These are phyloP conservation scores for Saccharomycopsis malanga DNA, from an alignment of 805 yeast genomes.

Conservation along the genomic window DNA sequence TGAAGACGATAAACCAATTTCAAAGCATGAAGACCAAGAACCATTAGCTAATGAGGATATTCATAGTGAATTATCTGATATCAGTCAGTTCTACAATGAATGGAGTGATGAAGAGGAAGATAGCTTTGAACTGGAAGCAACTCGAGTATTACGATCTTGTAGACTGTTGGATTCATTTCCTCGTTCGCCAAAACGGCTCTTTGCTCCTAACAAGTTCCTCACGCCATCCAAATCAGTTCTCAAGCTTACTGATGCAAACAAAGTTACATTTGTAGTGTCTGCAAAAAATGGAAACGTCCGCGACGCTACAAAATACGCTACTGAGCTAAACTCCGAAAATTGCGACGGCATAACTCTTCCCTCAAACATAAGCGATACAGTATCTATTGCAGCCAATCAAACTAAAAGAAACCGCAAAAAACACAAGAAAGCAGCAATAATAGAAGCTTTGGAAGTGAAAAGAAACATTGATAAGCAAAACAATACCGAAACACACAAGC, in stretches of 20 bases:
- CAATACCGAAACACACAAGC: background rate
- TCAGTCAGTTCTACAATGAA: background rate
- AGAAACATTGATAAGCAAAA: background rate
- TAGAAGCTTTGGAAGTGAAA: conserved; percentile 14
- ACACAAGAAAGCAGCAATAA: conserved; percentile 19
- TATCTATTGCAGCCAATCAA: conserved; percentile 17
- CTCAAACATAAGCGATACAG: conserved; percentile 23
- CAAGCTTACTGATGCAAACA: background rate
- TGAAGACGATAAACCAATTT: conserved; percentile 15
- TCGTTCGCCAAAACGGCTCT: conserved; percentile 10
- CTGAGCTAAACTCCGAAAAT: conserved; percentile 57
- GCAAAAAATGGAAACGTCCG: conserved; percentile 52
- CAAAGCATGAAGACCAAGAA: background rate
- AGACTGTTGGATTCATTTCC: conserved; percentile 13
- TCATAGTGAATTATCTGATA: background rate
- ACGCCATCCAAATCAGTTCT: conserved; percentile 16
- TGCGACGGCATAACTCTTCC: conserved; percentile 60
- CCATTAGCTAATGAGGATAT: background rate
- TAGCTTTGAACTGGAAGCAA: conserved; percentile 1
- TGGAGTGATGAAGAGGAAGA: conserved; percentile 12
- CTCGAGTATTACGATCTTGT: background rate
- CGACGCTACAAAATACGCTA: conserved; percentile 65
- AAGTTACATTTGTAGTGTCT: conserved; percentile 46
- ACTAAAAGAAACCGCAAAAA: conserved; percentile 16
- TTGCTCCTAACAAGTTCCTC: conserved; percentile 15